Percentiles rank a stretch among this genome's conserved stretches.
phyloP scores from a whole-genome alignment of 352 stramenopile genomes.

The Phytophthora boehmeriae region DNA sequence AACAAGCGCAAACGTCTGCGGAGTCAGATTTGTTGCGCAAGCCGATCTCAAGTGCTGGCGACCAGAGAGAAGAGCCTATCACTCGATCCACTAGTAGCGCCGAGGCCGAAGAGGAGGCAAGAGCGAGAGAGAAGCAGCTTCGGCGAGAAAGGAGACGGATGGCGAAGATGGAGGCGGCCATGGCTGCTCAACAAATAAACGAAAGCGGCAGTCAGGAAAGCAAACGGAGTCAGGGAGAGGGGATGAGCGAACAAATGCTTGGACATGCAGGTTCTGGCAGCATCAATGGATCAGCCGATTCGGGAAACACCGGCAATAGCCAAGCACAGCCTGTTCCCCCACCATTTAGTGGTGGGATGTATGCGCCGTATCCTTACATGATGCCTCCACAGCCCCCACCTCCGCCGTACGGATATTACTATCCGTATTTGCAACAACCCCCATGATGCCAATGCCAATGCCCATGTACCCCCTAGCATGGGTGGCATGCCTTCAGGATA shows the following conservation, averaged over 20 bases:
- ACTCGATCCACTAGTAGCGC: conserved; percentile 18
- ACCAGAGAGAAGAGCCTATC: conserved; percentile 6
- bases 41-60: conserved; percentile 11
- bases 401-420: conserved; percentile 46
- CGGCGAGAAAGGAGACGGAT: conserved; percentile 39
- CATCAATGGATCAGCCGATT: conserved; percentile 13
- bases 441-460: conserved; percentile 31
- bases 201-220: background rate
- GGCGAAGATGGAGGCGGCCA: conserved; percentile 41
- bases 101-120: conserved; percentile 26
- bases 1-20: conserved; percentile 1
- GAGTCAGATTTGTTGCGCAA: conserved; percentile 18
- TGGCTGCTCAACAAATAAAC: conserved; percentile 40
- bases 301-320: conserved; percentile 11
- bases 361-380: conserved; percentile 43
- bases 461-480: conserved; percentile 36
- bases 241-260: background rate
- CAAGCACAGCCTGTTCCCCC: conserved; percentile 16
- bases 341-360: conserved; percentile 34
- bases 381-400: conserved; percentile 34
- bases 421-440: conserved; percentile 41
- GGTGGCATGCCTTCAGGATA: conserved; percentile 23
- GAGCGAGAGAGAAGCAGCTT: conserved; percentile 34
- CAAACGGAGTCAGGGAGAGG: background rate
- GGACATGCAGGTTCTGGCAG: background rate